A percentile compares a stretch with the other conserved stretches of the same genome.
Conservation (phyloP, 805 yeast species). For the Kazachstania taianensis region DNA sequence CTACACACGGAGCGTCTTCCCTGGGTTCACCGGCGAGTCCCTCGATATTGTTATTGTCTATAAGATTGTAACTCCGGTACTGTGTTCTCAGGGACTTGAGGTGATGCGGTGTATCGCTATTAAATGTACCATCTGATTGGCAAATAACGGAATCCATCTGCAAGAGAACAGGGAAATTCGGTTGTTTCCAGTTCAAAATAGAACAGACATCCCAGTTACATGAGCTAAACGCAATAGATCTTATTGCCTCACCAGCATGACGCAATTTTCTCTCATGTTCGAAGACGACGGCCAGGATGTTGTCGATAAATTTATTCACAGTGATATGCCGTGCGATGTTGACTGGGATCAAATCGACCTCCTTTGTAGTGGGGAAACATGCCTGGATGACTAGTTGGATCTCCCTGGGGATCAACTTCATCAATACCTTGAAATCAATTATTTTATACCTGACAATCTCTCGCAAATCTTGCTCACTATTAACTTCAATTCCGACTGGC, state of each 20-base stretch:
- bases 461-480: conserved; percentile 20
- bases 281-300: conserved; percentile 60
- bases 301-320: conserved; percentile 69
- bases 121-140: conserved; percentile 9
- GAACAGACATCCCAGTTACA: conserved; percentile 87
- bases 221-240: conserved; percentile 77
- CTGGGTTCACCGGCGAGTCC: not conserved
- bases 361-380: conserved; percentile 57
- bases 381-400: conserved; percentile 68
- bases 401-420: conserved; percentile 44
- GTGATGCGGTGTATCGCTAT: conserved; percentile 26
- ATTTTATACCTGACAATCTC: conserved; percentile 32
- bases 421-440: conserved; percentile 50
- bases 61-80: not conserved
- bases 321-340: conserved; percentile 36
- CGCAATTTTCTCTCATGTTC: conserved; percentile 53
- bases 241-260: conserved; percentile 29
- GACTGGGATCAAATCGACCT: conserved; percentile 33
- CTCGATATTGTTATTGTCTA: not conserved
- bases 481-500: conserved; percentile 9
- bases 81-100: conserved; percentile 9
- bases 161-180: conserved; percentile 90
- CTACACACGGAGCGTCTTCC: no score
- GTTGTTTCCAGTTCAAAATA: conserved; percentile 95
- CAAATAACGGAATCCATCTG: conserved; percentile 57